phyloP scores from a whole-genome alignment of 148 eudicot genomes.

The Rheum nobile region DNA sequence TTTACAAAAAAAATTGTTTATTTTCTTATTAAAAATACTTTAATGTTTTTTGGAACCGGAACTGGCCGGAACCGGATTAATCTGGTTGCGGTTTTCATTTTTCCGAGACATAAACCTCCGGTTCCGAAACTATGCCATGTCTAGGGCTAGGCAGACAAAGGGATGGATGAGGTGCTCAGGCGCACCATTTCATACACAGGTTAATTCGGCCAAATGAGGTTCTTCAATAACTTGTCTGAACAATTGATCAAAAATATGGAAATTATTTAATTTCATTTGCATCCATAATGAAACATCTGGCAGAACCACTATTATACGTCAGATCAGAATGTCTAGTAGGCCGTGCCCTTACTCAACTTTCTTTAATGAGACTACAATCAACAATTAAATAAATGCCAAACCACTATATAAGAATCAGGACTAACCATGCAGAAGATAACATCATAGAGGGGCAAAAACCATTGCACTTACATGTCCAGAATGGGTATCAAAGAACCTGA shows the following conservation, averaged over 20 bases:
- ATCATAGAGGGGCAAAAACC: background rate
- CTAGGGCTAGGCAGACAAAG: too few relatives aligned
- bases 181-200: background rate
- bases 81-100: too few relatives aligned
- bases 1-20: too few relatives aligned
- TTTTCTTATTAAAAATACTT: too few relatives aligned
- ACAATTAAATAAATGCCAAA: background rate
- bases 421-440: background rate
- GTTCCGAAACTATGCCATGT: too few relatives aligned
- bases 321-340: background rate
- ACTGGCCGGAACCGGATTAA: too few relatives aligned
- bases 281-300: background rate
- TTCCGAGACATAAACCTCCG: too few relatives aligned
- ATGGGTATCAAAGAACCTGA: constrained; percentile 82
- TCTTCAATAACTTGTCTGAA: background rate
- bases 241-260: background rate
- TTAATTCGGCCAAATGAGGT: background rate
- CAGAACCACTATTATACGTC: background rate
- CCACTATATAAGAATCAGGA: background rate
- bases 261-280: background rate
- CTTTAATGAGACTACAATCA: background rate
- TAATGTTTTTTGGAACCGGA: too few relatives aligned
- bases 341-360: background rate
- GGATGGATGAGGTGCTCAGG: too few relatives aligned
- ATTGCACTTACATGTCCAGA: constrained; percentile 57